Base-by-base conservation (phyloP, 306 rosid species). In the Trifolium repens region DNA sequence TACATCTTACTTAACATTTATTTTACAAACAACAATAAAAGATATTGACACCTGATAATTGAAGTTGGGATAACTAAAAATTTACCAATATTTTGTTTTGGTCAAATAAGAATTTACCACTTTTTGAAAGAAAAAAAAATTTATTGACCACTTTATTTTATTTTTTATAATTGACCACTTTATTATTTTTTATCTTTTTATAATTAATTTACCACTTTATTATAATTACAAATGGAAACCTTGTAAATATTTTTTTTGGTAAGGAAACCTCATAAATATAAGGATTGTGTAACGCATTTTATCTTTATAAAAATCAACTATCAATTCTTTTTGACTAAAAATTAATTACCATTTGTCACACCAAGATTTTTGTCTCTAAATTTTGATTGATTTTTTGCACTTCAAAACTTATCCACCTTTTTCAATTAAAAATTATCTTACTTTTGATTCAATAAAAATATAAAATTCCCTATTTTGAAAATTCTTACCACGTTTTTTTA, bases 401-500 rank as follows among this genome's bases (percentile, higher is more conserved):
- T 16, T 52, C n/a, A 46, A 46, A 55, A 9, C 13, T 22, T 55
- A 9, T 55, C 12, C 32, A 50, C 10, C 11, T 17, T 8, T 15
- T 15, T n/a, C 42, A 39, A 7, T 39, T 7, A 39, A 39, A 39
- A 39, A 39, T 39, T 7, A 39, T 39, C 42, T 1, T 39, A 7
- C 42, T 39, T 53, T 54, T 54, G 32, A 54, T 54, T 54, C 32
- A 17, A 2, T 0, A 52, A 16, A 32, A 32, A 32, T 32, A 11
- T 4, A 58, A 24, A 12, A 27, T 12, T 27, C 8, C 67, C 43
- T 14, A 61, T 61, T 61, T 61, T 61, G 16, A 7, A 61, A 61
- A 61, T 61, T 61, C 44, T 61, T 61, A 61, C 43, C 67, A 61
- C 67, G 43, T 61, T 61, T 61, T 30, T 61, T 15, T 19, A 32